phyloP scores from a whole-genome alignment of 352 stramenopile genomes.

The Phytopythium delawarense region DNA sequence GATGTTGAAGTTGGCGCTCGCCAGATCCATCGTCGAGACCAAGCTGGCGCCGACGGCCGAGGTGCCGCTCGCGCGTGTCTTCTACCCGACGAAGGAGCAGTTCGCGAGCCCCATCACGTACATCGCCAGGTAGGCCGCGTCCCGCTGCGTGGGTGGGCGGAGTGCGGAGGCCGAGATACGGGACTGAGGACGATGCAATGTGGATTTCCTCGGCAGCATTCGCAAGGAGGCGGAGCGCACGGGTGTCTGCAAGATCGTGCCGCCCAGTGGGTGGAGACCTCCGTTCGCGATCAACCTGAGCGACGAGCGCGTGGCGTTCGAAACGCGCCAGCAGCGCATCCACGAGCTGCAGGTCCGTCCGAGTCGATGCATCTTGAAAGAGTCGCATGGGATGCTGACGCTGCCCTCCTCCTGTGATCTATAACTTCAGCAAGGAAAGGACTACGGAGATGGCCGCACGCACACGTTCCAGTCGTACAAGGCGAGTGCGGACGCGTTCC shows the following conservation, averaged over 20 bases:
- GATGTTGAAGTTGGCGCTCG: slow-evolving; percentile 60
- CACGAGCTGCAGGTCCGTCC: slow-evolving; percentile 57
- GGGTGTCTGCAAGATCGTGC: slow-evolving; percentile 98
- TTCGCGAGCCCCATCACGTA: slow-evolving; percentile 88
- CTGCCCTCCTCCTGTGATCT: background rate
- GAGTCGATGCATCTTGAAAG: background rate
- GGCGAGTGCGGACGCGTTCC: slow-evolving; percentile 49
- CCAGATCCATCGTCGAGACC: slow-evolving; percentile 50
- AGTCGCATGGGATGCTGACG: background rate
- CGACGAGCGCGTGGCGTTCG: slow-evolving; percentile 59
- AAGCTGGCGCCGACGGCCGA: slow-evolving; percentile 24
- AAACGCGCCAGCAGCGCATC: slow-evolving; percentile 93
- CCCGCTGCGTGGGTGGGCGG: background rate
- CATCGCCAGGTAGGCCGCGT: slow-evolving; percentile 56
- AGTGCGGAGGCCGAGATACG: background rate
- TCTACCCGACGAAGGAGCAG: slow-evolving; percentile 81
- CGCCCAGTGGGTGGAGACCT: slow-evolving; percentile 92
- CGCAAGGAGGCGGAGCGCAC: slow-evolving; percentile 47
- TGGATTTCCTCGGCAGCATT: slow-evolving; percentile 28
- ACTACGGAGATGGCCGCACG: slow-evolving; percentile 51
- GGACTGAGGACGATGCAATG: background rate
- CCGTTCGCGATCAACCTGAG: slow-evolving; percentile 68
- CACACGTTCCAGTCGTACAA: slow-evolving; percentile 75
- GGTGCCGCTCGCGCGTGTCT: slow-evolving; percentile 47
- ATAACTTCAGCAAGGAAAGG: slow-evolving; percentile 48